These are phyloP conservation scores for Catharanthus roseus DNA, from an alignment of 257 asterid genomes.

Conservation along the genomic window DNA sequence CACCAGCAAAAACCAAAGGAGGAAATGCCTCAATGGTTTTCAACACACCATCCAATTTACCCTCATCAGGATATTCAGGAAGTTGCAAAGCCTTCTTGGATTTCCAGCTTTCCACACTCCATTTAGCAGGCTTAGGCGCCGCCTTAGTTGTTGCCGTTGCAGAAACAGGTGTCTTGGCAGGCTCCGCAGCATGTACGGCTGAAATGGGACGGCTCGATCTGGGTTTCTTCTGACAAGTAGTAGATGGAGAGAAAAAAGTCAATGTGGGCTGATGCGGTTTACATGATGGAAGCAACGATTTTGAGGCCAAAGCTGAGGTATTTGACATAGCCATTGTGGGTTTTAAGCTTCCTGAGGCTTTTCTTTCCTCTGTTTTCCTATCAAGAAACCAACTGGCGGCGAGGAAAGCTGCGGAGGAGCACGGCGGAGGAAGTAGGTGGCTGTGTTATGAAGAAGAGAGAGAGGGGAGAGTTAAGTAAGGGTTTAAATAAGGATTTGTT, in stretches of 20 bases:
- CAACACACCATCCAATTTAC: constrained; percentile 54
- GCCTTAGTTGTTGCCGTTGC: constrained; percentile 19
- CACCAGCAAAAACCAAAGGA: constrained; percentile 85
- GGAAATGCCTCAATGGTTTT: constrained; percentile 56
- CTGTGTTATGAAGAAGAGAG: background rate
- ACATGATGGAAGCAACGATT: constrained; percentile 37
- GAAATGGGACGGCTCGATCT: constrained; percentile 41
- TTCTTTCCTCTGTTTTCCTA: background rate
- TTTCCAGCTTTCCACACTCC: constrained; percentile 66
- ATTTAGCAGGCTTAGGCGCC: constrained; percentile 25
- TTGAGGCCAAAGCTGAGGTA: constrained; percentile 46
- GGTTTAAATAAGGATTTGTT: constrained; percentile 8
- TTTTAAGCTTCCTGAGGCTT: background rate
- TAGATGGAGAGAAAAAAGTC: constrained; percentile 23
- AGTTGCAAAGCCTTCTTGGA: constrained; percentile 66
- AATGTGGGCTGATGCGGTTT: constrained; percentile 19
- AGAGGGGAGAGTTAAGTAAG: background rate
- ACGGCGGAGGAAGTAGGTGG: background rate
- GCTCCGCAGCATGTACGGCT: constrained; percentile 73
- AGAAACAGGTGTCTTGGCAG: constrained; percentile 43
- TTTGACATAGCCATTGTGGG: constrained; percentile 46
- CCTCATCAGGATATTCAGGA: constrained; percentile 68
- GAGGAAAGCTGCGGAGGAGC: constrained; percentile 11
- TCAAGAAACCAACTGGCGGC: constrained; percentile 7
- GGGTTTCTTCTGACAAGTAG: constrained; percentile 22